A percentile compares a stretch with the other conserved stretches of the same genome.
phyloP scores from a whole-genome alignment of 163 green algal genomes.

The Chlamydomonas reinhardtii region DNA sequence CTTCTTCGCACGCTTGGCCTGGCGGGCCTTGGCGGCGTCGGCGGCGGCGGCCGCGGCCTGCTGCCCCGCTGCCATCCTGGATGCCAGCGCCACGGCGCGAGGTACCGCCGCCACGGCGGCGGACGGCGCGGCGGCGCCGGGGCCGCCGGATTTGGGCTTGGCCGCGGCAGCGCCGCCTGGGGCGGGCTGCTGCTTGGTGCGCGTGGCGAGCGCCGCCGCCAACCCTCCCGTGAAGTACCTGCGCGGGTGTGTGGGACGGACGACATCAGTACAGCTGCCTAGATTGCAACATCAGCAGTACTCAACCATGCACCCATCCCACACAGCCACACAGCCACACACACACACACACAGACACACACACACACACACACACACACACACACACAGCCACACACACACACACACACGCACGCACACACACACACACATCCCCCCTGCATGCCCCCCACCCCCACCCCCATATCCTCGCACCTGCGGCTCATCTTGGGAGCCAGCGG shows the following conservation, averaged over 20 bases:
- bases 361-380: no score
- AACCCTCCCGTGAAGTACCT: conserved; percentile 84
- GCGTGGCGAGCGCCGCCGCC: conserved; percentile 31
- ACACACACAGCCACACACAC: no score
- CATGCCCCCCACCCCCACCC: not conserved
- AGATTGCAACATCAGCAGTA: no score
- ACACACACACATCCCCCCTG: not conserved
- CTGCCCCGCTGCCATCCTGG: conserved; percentile 44
- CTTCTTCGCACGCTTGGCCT: conserved; percentile 5
- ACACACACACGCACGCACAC: no score
- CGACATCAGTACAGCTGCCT: no score
- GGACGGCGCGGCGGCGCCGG: conserved; percentile 8
- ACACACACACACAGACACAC: no score
- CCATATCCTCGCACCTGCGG: conserved; percentile 37
- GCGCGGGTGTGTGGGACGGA: not conserved
- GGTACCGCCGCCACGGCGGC: conserved; percentile 38
- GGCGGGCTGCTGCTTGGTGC: conserved; percentile 16
- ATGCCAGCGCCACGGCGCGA: conserved; percentile 52
- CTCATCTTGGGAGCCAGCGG: conserved; percentile 80
- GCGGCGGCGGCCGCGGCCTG: conserved; percentile 9
- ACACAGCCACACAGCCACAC: no score
- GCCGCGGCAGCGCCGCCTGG: not conserved
- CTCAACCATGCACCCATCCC: not conserved
- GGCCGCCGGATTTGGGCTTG: not conserved
- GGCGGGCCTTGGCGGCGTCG: not conserved